Evolutionary conservation across 768 basidiomycete species (phyloP), one percentile per base, ranked within the genome.

Genomic region (Roridomyces roridus): DNA sequence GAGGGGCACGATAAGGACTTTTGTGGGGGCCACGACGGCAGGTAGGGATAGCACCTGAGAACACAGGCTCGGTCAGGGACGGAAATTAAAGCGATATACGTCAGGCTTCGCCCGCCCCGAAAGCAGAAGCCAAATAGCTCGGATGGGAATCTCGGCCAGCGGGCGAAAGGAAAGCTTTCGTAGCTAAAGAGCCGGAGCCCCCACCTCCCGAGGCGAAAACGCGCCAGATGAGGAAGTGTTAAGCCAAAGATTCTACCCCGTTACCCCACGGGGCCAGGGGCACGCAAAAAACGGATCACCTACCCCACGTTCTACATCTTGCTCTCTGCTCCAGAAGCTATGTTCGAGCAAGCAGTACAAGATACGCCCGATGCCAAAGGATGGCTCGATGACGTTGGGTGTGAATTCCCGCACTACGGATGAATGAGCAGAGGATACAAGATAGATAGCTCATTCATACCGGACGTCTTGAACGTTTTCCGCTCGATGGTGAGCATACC

Each of bases 371-470:
- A 98, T 85, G 57, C 97, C 96, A 74, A 98, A 97, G 5, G 97
- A 99, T 21, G 97, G 96, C 72, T 98, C 96, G 71, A 98, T 96
- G 72, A 99, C 97, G 73, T 98, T 98, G 34, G 96, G 97, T 51
- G 87, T 94, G 75, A 84, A 97, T 75, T 98, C 96, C 62, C 96
- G 92, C 63, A 93, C 95, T 97, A 68, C 34, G 53, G 54, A 50
- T 34, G 40, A 42, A 35, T 42, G 26, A 47, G 24, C n/a, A 28
- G 46, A 42, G 48, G 35, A 46, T 7, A 51, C 39, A 23, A 47
- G 34, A 41, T 24, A 43, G 24, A 21, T 18, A 31, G 20, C 43
- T 35, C 29, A 15, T 29, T 80, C 86, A 60, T 62, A 91, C 96
- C 81, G 29, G 89, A 88, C 68, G 94, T 92, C 68, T 95, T 96